A percentile compares a stretch with the other conserved stretches of the same genome.
Evolutionary conservation across 495 filamentous ascomycete species (phyloP).

Genomic region (Mytilinidion resinicola): DNA sequence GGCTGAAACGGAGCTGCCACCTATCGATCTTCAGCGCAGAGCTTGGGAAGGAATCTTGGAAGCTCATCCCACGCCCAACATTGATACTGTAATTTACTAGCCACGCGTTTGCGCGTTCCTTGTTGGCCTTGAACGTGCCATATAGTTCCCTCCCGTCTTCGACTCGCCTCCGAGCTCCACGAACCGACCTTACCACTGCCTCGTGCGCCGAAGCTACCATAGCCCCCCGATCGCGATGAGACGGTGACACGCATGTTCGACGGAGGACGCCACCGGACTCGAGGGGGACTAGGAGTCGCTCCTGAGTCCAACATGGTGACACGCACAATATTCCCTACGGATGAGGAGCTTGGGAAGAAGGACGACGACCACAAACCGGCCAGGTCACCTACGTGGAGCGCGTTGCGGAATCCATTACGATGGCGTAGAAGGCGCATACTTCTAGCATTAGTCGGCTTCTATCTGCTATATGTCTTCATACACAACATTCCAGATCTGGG

Average conservation of each 20-base stretch:
- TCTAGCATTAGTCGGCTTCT: slow-evolving; percentile 37
- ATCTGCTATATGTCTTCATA: slow-evolving; percentile 36
- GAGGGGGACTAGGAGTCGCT: background rate
- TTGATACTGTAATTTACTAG: no score
- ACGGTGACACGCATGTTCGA: background rate
- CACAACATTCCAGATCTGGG: slow-evolving; percentile 24
- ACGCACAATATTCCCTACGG: slow-evolving; percentile 44
- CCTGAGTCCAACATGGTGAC: slow-evolving; percentile 26
- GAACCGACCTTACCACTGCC: no score
- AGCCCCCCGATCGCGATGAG: background rate
- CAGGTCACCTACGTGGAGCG: slow-evolving; percentile 27
- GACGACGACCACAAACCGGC: slow-evolving; percentile 55
- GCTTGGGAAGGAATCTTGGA: no score
- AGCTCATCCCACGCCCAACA: no score
- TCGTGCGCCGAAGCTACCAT: background rate
- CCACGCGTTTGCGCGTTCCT: no score
- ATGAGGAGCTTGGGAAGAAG: slow-evolving; percentile 66
- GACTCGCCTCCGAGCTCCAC: no score
- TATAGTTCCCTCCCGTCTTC: no score
- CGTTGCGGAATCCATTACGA: slow-evolving; percentile 38
- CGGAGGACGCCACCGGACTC: slow-evolving; percentile 1
- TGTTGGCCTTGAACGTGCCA: no score
- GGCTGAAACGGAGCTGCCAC: no score
- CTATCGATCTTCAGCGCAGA: no score
- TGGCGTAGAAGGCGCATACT: slow-evolving; percentile 42